Conservation (phyloP, 768 basidiomycete genomes). For the Tulasnella sp. region DNA sequence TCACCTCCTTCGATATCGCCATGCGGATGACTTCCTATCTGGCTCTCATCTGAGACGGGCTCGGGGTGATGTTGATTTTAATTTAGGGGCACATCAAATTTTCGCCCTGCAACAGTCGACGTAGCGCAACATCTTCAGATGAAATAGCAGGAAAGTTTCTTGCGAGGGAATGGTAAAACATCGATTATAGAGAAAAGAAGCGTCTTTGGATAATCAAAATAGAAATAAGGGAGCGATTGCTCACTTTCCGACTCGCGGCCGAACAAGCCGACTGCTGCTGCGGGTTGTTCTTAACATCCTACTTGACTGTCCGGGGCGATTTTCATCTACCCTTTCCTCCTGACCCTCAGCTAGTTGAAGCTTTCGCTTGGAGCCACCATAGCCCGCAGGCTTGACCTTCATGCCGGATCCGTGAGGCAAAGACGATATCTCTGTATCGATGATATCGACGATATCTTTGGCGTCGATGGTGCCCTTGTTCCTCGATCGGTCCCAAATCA, state of each 20-base stretch:
- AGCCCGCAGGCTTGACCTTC: neutral
- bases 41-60: too few relatives aligned
- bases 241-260: neutral
- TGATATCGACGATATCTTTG: neutral
- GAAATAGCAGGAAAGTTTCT: too few relatives aligned
- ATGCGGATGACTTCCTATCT: too few relatives aligned
- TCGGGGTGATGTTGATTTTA: too few relatives aligned
- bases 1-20: too few relatives aligned
- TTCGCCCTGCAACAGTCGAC: too few relatives aligned
- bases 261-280: neutral
- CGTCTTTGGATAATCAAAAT: neutral
- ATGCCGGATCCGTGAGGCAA: neutral
- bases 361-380: neutral
- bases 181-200: too few relatives aligned
- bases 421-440: neutral
- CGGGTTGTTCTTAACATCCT: neutral
- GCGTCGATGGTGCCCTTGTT: neutral
- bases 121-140: too few relatives aligned
- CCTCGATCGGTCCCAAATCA: neutral
- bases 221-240: neutral
- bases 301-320: neutral
- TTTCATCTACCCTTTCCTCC: neutral
- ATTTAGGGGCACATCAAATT: too few relatives aligned
- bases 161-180: too few relatives aligned
- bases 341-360: neutral